A percentile compares a stretch with the other conserved stretches of the same genome.
Conservation (phyloP, 129 eudicot genomes). For the Tanacetum coccineum region DNA sequence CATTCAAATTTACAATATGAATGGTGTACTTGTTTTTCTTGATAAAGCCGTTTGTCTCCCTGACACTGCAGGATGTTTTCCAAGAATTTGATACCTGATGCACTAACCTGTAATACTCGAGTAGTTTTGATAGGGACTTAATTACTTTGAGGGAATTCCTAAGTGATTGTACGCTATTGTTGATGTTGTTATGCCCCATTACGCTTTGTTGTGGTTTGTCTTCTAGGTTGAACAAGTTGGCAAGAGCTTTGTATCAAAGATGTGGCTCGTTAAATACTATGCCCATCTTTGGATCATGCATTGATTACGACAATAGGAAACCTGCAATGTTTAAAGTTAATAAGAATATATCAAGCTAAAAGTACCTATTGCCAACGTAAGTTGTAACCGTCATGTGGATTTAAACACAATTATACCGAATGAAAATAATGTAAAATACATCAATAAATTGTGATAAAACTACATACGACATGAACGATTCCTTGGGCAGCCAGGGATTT, state of each 20-base stretch:
- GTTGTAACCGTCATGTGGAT: no score
- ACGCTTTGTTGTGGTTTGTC: slow-evolving; percentile 21
- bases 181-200: slow-evolving; percentile 7
- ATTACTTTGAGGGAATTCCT: not conserved
- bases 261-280: slow-evolving; percentile 67
- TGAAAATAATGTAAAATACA: not conserved
- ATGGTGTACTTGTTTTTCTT: slow-evolving; percentile 1
- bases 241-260: slow-evolving; percentile 74
- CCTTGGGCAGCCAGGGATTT: slow-evolving; percentile 64
- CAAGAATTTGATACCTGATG: slow-evolving; percentile 4
- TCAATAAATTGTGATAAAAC: not conserved
- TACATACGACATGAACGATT: slow-evolving; percentile 65
- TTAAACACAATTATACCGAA: not conserved
- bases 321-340: slow-evolving; percentile 36
- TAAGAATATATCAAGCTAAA: not conserved
- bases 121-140: slow-evolving; percentile 1
- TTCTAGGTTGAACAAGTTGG: slow-evolving; percentile 42
- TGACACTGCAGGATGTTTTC: slow-evolving; percentile 4
- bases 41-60: not conserved
- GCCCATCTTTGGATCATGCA: slow-evolving; percentile 78
- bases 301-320: slow-evolving; percentile 63
- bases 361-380: no score
- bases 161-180: not conserved
- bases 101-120: slow-evolving; percentile 5
- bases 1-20: slow-evolving; percentile 17